Base-by-base conservation (phyloP, 1,139 yeast genomes). In the Saccharomyces hybrid region DNA sequence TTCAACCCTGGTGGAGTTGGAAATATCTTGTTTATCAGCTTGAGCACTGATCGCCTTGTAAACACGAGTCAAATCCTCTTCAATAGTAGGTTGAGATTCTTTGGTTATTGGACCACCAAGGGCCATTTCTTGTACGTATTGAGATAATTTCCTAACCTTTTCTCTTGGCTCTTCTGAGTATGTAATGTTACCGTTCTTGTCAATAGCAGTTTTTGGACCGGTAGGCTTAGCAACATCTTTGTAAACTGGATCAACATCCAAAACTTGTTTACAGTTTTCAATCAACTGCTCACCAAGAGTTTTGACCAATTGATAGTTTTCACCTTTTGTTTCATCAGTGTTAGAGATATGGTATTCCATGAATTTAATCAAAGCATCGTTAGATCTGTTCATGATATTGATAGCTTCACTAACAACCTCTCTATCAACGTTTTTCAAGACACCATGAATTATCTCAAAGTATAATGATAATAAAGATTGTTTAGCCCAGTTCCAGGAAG, bases 401-500 rank as follows among this genome's bases (percentile, higher is more conserved):
- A 93, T 91, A 74, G 99, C 95, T 73, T 91, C 96, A 62, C 91
- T 83, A 58, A 93, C 96, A 60, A 95, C 90, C 76, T 93, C 97
- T 72, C 99, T 85, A 71, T 93, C 98, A 62, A 93, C 86, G 57
- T 89, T 85, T 58, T 74, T 72, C 64, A 93, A 80, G 62, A 88
- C 86, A 69, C 99, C 99, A 72, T 93, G 95, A 66, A 93, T 89
- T 66, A 93, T 89, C 74, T 93, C 97, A 71, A 82, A 93, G 77
- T 89, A 93, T 90, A 93, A 86, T 52, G 91, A 84, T 64, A 93
- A 77, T 58, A 95, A 88, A 72, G 95, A 97, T 77, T 93, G 99
- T 75, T 97, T 88, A 49, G 98, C 97, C 99, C 99, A 93, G 75
- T 95, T 95, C 99, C 99, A 93, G 74, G 91, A 90, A 28, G 98